Evolutionary conservation across 2,329 filamentous ascomycete genomes (phyloP), one percentile per base, ranked within the genome.

Genomic region (Thermothelomyces thermophilus): DNA sequence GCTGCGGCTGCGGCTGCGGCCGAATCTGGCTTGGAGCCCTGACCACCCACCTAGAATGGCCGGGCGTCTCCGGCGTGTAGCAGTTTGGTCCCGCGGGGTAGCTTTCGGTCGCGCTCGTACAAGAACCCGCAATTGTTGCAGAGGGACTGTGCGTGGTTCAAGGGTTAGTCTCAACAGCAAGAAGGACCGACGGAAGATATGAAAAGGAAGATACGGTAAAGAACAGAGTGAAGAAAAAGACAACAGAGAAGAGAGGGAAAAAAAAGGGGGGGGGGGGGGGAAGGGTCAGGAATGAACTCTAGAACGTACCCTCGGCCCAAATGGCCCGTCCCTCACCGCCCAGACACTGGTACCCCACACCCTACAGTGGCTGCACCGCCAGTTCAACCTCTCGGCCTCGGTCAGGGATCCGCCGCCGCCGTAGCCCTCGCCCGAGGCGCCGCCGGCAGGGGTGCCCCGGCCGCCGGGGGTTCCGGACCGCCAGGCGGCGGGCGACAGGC

Each of bases 71-170:
- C 60, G 13, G 52, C 40, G 63, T 90, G 88, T 41, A 91, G 73
- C 53, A 83, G 79, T 63, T 82, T 82, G 3, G 82, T 82, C 83
- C 84, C 90, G 24, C 82, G 80, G 8, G 91, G 90, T 0, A 95
- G 75, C 57, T 84, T 83, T 68, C 87, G 85, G 67, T 94, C 87
- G 48, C 89, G 84, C 69, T 96, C 91, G 65, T 87, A 96, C 17
- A 91, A 71, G 59, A 90, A 84, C 50, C 90, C 91, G 66, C 91
- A 97, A 66, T 95, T 96, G 68, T 90, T 87, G 72, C 91, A 97
- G 3, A 97, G 80, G 26, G 87, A 86, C 87, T 90, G 58, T 14
- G 11, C 7, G 1, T 10, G 1, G 22, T 9, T n/a, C n/a, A n/a
- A n/a, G n/a, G n/a, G 53, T 65, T 56, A 64, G 62, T 50, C 44